Conservation (phyloP, 2,329 filamentous ascomycete species). For the Parasarocladium wereldwijsianum region DNA sequence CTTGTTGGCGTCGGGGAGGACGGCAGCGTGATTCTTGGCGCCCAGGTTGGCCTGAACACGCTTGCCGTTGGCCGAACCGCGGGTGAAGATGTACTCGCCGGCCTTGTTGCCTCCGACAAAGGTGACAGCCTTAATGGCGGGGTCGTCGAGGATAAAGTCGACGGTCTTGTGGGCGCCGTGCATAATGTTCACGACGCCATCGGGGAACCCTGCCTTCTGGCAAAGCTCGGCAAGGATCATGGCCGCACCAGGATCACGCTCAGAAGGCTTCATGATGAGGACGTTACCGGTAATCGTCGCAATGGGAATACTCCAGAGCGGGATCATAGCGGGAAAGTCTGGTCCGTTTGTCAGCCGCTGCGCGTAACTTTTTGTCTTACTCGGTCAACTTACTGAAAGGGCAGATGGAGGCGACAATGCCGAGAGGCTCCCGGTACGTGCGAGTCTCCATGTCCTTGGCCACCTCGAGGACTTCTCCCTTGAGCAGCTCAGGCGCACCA, state of each 20-base stretch:
- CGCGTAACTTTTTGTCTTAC: neutral
- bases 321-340: constrained; percentile 90
- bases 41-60: constrained; percentile 78
- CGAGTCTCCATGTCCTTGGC: constrained; percentile 83
- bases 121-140: constrained; percentile 71
- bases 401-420: constrained; percentile 72
- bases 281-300: constrained; percentile 76
- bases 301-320: constrained; percentile 79
- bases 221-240: constrained; percentile 77
- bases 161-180: constrained; percentile 71
- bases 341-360: constrained; percentile 6
- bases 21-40: constrained; percentile 77
- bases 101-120: constrained; percentile 83
- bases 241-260: constrained; percentile 69
- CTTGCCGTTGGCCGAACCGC: constrained; percentile 73
- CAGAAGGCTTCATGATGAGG: constrained; percentile 71
- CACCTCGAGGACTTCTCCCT: constrained; percentile 72
- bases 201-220: constrained; percentile 67
- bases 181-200: constrained; percentile 70
- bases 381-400: constrained; percentile 53
- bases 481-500: constrained; percentile 66
- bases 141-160: constrained; percentile 76
- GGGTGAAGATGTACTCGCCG: constrained; percentile 71
- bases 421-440: constrained; percentile 68
- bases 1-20: constrained; percentile 79